Percentiles rank a stretch among this genome's conserved stretches.
These are phyloP conservation scores for Pyrenochaeta sp. DNA, from an alignment of 2,329 filamentous ascomycete species.

Conservation along the genomic window DNA sequence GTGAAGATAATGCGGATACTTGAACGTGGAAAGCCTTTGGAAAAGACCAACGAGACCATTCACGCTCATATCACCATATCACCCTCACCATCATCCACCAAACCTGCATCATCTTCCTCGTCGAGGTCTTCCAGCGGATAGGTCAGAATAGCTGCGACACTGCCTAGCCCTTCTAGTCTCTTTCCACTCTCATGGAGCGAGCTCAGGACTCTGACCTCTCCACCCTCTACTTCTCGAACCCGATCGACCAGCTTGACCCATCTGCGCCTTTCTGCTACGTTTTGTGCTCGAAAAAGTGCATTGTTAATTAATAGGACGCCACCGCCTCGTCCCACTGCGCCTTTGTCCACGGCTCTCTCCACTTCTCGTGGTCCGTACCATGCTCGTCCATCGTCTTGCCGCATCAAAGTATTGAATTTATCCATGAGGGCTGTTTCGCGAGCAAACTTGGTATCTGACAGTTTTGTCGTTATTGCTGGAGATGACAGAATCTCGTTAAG, in stretches of 20 bases:
- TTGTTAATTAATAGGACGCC: constrained; percentile 89
- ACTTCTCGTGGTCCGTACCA: constrained; percentile 91
- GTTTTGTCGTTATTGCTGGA: constrained; percentile 76
- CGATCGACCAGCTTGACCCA: constrained; percentile 89
- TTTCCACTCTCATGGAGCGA: constrained; percentile 94
- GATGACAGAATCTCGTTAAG: constrained; percentile 87
- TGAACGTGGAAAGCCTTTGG: neutral
- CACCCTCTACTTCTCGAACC: constrained; percentile 81
- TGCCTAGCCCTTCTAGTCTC: constrained; percentile 81
- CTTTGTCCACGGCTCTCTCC: constrained; percentile 81
- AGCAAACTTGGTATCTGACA: constrained; percentile 88
- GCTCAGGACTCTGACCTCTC: constrained; percentile 88
- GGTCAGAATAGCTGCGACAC: constrained; percentile 88
- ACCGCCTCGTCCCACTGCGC: constrained; percentile 86
- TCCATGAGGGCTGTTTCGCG: constrained; percentile 87
- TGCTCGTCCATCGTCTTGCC: constrained; percentile 84
- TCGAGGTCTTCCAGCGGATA: constrained; percentile 87
- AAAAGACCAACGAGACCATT: neutral
- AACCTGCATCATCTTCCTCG: constrained; percentile 62
- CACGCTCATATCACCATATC: constrained; percentile 39
- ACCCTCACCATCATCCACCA: constrained; percentile 18
- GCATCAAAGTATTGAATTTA: constrained; percentile 77
- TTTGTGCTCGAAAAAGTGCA: constrained; percentile 82
- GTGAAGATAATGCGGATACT: no score
- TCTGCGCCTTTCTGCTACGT: constrained; percentile 76